Conservation (phyloP, 768 basidiomycete species). For the Panaeolus cyanescens region DNA sequence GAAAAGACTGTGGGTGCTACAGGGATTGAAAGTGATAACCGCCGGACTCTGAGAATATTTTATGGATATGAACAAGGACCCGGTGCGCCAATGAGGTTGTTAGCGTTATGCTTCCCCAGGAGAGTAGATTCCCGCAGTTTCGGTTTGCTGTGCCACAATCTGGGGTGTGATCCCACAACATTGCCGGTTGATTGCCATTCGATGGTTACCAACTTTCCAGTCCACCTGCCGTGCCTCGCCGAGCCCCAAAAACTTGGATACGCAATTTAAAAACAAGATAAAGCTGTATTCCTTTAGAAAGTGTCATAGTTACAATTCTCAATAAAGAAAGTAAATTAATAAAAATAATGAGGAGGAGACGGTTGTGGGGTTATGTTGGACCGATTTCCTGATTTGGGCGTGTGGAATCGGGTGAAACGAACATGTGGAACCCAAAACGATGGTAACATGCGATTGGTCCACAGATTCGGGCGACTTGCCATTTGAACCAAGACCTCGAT, state of each 20-base stretch:
- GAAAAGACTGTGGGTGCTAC: neutral
- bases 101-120: neutral
- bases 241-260: neutral
- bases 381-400: neutral
- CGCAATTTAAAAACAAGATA: neutral
- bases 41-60: neutral
- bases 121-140: neutral
- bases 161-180: neutral
- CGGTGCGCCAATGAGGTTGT: neutral
- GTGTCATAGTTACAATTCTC: neutral
- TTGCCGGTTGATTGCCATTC: neutral
- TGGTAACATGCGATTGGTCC: constrained; percentile 20
- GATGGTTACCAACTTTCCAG: neutral
- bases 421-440: constrained; percentile 21
- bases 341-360: neutral
- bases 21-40: neutral
- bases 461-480: constrained; percentile 16
- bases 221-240: neutral
- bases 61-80: neutral
- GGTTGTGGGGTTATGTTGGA: constrained; percentile 2
- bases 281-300: neutral
- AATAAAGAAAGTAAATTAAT: neutral
- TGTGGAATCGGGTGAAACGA: constrained; percentile 1
- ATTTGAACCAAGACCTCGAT: constrained; percentile 13
- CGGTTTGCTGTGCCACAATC: neutral